Conservation (phyloP, 495 filamentous ascomycete species). For the Cudoniella acicularis region DNA sequence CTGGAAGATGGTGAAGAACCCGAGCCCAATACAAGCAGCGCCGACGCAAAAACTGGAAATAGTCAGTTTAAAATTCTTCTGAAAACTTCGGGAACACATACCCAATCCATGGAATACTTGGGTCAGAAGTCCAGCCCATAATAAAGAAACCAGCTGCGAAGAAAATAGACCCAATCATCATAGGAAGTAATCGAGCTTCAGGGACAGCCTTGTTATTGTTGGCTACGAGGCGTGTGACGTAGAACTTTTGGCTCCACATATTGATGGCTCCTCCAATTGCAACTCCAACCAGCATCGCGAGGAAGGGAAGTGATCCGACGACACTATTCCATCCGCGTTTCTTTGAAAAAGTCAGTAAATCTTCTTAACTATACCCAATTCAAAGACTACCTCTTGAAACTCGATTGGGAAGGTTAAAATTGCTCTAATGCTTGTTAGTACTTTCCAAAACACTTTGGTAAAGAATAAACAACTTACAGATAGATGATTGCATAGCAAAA, state of each 20-base stretch:
- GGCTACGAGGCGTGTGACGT: slow-evolving; percentile 33
- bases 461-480: slow-evolving; percentile 34
- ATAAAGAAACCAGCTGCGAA: slow-evolving; percentile 48
- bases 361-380: slow-evolving; percentile 27
- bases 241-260: slow-evolving; percentile 38
- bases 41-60: too few species aligned
- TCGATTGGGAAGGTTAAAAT: slow-evolving; percentile 35
- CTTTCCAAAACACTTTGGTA: too few species aligned
- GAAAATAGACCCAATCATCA: slow-evolving; percentile 57
- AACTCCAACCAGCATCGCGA: slow-evolving; percentile 15
- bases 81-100: too few species aligned
- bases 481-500: slow-evolving; percentile 46
- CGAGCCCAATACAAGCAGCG: too few species aligned
- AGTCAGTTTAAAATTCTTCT: too few species aligned
- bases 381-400: slow-evolving; percentile 24
- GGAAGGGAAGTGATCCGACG: slow-evolving; percentile 18
- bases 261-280: slow-evolving; percentile 27
- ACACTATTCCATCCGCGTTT: neutral
- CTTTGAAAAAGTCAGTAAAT: neutral
- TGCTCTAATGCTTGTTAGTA: too few species aligned
- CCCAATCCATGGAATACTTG: slow-evolving; percentile 38
- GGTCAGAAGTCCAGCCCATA: slow-evolving; percentile 45
- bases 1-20: slow-evolving; percentile 57
- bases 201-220: slow-evolving; percentile 22
- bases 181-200: slow-evolving; percentile 54